Percentiles rank a stretch among this genome's conserved stretches.
These are phyloP conservation scores for Noccaea caerulescens DNA, from an alignment of 345 rosid species.

Conservation along the genomic window DNA sequence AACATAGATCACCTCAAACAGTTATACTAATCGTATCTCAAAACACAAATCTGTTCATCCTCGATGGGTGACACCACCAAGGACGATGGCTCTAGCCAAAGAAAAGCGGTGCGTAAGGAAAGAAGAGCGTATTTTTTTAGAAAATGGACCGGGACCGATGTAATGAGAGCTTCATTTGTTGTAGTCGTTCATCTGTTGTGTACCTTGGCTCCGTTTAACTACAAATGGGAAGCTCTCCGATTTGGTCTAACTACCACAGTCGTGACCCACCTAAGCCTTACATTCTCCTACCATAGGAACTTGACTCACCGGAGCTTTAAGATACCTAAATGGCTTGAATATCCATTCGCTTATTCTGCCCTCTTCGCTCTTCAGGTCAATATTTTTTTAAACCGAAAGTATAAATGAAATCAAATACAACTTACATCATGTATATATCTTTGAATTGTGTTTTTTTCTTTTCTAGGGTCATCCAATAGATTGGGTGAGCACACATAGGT, in stretches of 20 bases:
- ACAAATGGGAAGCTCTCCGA: conserved; percentile 40
- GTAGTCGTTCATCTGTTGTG: conserved; percentile 34
- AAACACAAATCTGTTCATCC: conserved; percentile 1
- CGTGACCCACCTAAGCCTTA: conserved; percentile 36
- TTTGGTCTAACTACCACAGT: conserved; percentile 24
- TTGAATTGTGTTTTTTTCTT: neutral
- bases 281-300: conserved; percentile 49
- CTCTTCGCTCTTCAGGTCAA: conserved; percentile 45
- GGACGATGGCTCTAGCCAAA: conserved; percentile 25
- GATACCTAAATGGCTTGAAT: conserved; percentile 50
- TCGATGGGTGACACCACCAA: conserved; percentile 35
- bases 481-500: conserved; percentile 48
- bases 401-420: neutral
- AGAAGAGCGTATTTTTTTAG: conserved; percentile 34
- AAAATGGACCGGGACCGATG: conserved; percentile 40
- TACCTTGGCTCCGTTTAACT: conserved; percentile 38
- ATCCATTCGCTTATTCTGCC: conserved; percentile 42
- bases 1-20: conserved; percentile 6
- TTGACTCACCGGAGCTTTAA: conserved; percentile 44
- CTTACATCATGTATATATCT: neutral
- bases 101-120: conserved; percentile 7
- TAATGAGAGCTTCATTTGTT: conserved; percentile 37
- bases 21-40: conserved; percentile 7
- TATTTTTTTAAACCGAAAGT: neutral
- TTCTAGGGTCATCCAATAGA: conserved; percentile 45